Percentiles rank a stretch among this genome's conserved stretches.
phyloP scores from a whole-genome alignment of 345 rosid genomes.

The Toxicodendron radicans region DNA sequence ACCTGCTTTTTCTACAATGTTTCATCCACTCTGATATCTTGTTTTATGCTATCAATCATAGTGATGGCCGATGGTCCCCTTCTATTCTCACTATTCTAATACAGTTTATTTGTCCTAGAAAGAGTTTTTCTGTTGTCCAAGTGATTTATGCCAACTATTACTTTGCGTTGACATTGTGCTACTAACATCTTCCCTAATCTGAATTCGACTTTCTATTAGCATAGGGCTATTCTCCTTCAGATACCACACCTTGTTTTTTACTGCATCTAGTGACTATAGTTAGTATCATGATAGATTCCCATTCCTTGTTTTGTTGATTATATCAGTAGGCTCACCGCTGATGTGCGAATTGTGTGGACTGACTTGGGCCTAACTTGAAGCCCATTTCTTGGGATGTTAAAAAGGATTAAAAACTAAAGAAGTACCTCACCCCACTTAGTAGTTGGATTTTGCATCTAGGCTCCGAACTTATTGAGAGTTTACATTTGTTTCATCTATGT shows the following conservation, averaged over 20 bases:
- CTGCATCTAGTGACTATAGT: too few species aligned
- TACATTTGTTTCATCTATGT: too few species aligned
- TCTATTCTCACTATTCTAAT: background rate
- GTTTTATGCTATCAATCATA: background rate
- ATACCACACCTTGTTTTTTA: too few species aligned
- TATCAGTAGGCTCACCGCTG: background rate
- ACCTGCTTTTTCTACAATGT: background rate
- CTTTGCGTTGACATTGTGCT: too few species aligned
- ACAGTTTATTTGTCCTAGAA: background rate
- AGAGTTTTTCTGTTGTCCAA: background rate
- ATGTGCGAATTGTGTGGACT: background rate
- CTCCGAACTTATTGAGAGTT: too few species aligned
- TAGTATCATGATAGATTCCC: background rate
- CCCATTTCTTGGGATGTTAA: background rate
- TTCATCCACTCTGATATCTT: background rate
- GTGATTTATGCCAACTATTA: too few species aligned
- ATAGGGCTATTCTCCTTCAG: too few species aligned
- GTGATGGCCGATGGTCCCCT: background rate
- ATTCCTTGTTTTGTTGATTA: background rate
- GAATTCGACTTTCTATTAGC: too few species aligned
- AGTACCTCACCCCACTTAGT: too few species aligned
- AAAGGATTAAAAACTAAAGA: too few species aligned
- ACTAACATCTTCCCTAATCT: too few species aligned
- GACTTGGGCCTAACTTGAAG: constrained; percentile 8
- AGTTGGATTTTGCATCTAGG: too few species aligned